These are phyloP conservation scores for Mycena haematopus DNA, from an alignment of 768 basidiomycete species.

Conservation along the genomic window DNA sequence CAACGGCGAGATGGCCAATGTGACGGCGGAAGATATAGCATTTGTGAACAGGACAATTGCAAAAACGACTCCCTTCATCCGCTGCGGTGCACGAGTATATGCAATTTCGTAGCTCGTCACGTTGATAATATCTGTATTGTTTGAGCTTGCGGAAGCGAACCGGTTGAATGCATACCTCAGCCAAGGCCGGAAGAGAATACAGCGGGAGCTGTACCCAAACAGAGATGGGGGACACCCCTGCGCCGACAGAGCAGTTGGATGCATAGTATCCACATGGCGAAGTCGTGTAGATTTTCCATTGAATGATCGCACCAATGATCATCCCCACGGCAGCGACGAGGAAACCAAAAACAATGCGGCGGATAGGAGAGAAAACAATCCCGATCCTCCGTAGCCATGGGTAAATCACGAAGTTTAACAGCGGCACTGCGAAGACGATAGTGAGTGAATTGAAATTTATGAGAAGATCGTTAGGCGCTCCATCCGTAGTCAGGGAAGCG, in stretches of 20 bases:
- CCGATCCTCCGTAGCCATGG: conserved; percentile 38
- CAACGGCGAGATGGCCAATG: conserved; percentile 41
- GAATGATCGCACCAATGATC: conserved; percentile 33
- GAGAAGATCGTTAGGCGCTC: conserved; percentile 39
- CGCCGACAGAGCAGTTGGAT: conserved; percentile 32
- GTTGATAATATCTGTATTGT: conserved; percentile 29
- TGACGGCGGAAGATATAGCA: conserved; percentile 41
- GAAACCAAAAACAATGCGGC: conserved; percentile 35
- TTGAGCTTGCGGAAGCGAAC: conserved; percentile 20
- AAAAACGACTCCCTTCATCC: conserved; percentile 51
- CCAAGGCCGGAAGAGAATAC: conserved; percentile 32
- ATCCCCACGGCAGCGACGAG: conserved; percentile 30
- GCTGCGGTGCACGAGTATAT: conserved; percentile 49
- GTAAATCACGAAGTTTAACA: conserved; percentile 39
- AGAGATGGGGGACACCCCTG: conserved; percentile 34
- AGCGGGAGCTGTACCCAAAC: conserved; percentile 35
- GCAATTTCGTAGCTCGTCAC: conserved; percentile 37
- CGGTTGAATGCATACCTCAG: conserved; percentile 27
- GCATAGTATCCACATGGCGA: conserved; percentile 35
- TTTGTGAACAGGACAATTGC: conserved; percentile 42
- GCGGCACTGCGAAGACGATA: conserved; percentile 37
- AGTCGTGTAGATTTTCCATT: conserved; percentile 35
- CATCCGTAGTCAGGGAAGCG: conserved; percentile 39
- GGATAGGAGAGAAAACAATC: conserved; percentile 39
- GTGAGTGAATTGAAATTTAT: conserved; percentile 42